Evolutionary conservation across 805 yeast species (phyloP).

Genomic region (Myxozyma kluyveri): DNA sequence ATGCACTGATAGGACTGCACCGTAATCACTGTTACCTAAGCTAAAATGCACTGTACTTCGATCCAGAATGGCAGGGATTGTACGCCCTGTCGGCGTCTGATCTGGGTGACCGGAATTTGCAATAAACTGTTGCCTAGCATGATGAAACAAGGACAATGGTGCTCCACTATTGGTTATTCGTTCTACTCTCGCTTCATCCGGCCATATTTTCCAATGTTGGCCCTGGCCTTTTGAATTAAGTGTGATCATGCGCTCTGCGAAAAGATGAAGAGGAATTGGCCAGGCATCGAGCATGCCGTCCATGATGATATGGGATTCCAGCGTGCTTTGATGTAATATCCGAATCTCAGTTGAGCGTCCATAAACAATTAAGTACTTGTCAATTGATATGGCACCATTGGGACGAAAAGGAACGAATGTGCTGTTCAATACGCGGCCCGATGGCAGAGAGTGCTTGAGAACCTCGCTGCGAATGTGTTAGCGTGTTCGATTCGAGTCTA

Average conservation of each 20-base stretch:
- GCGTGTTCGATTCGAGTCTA: neutral
- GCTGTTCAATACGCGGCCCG: conserved; percentile 26
- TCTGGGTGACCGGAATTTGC: neutral
- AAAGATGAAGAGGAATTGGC: conserved; percentile 28
- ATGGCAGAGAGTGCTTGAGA: conserved; percentile 28
- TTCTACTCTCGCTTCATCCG: conserved; percentile 26
- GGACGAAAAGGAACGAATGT: conserved; percentile 29
- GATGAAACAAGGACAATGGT: conserved; percentile 13
- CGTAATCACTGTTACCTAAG: conserved; percentile 19
- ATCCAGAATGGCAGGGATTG: conserved; percentile 1
- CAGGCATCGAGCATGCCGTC: conserved; percentile 23
- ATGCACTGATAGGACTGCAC: conserved; percentile 14
- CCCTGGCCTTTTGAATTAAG: conserved; percentile 23
- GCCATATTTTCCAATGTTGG: conserved; percentile 29
- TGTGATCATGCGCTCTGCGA: conserved; percentile 28
- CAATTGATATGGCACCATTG: conserved; percentile 18
- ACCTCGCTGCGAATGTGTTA: conserved; percentile 13
- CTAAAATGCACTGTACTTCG: conserved; percentile 1
- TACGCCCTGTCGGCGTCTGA: neutral
- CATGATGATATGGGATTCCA: conserved; percentile 26
- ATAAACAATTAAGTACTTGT: conserved; percentile 19
- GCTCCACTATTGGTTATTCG: conserved; percentile 23
- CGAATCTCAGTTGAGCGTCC: conserved; percentile 29
- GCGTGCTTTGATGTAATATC: conserved; percentile 23
- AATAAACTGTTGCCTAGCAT: conserved; percentile 7